Evolutionary conservation across 1,284 basidiomycete species (phyloP).

Genomic region (Meira miltonrushii): DNA sequence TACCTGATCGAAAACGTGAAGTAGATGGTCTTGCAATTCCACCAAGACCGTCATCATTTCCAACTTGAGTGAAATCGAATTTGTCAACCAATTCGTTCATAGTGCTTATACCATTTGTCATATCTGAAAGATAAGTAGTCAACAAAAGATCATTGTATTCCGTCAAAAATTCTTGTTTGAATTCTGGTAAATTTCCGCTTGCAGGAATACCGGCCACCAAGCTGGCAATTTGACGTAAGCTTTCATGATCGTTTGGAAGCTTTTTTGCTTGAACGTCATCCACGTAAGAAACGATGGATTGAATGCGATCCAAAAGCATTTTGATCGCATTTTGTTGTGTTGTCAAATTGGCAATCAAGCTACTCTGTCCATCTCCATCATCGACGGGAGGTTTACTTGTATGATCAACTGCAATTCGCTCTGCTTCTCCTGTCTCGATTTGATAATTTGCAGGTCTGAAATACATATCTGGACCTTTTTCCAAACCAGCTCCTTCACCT

Average conservation of each 20-base stretch:
- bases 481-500: constrained; percentile 16
- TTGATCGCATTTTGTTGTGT: constrained; percentile 89
- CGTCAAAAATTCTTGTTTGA: constrained; percentile 28
- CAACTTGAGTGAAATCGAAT: constrained; percentile 23
- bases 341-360: constrained; percentile 73
- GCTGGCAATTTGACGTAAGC: constrained; percentile 76
- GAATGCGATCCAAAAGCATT: constrained; percentile 87
- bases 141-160: constrained; percentile 94
- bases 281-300: constrained; percentile 71
- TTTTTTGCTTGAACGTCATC: constrained; percentile 21
- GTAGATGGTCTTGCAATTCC: background rate
- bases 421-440: constrained; percentile 96
- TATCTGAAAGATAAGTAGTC: constrained; percentile 75
- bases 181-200: constrained; percentile 24
- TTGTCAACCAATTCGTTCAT: constrained; percentile 64
- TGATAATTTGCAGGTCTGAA: constrained; percentile 76
- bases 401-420: constrained; percentile 95
- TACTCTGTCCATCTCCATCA: constrained; percentile 62
- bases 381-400: constrained; percentile 77
- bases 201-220: constrained; percentile 65
- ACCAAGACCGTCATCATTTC: background rate
- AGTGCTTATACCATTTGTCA: constrained; percentile 80
- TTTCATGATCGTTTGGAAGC: constrained; percentile 58
- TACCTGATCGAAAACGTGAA: too few relatives aligned
- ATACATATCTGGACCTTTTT: constrained; percentile 15